Evolutionary conservation across 805 yeast genomes (phyloP).

Genomic region (Starmerella davenportii): DNA sequence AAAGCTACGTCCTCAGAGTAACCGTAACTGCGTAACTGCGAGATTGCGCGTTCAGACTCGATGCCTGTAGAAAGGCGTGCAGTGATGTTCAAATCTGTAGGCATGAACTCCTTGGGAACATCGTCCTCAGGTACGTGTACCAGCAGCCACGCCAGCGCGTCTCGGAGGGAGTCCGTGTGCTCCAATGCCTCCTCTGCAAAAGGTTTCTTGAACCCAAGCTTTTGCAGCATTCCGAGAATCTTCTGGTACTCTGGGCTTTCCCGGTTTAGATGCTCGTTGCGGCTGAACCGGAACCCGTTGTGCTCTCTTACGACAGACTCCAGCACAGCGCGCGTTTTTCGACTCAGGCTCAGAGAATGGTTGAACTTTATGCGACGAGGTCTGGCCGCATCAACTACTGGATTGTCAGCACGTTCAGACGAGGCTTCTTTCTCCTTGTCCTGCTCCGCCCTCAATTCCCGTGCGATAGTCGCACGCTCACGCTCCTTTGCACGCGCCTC

Average conservation of each 20-base stretch:
- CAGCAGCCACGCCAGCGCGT: slow-evolving; percentile 55
- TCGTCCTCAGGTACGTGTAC: slow-evolving; percentile 92
- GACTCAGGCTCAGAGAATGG: slow-evolving; percentile 38
- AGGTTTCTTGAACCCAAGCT: slow-evolving; percentile 47
- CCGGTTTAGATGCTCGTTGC: slow-evolving; percentile 15
- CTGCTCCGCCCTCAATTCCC: slow-evolving; percentile 4
- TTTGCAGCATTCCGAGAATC: slow-evolving; percentile 21
- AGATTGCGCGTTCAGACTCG: slow-evolving; percentile 38
- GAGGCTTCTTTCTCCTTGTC: neutral
- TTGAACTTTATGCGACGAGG: slow-evolving; percentile 22
- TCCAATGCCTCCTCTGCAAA: slow-evolving; percentile 59
- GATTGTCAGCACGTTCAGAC: too few species aligned
- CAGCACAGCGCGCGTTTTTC: slow-evolving; percentile 42
- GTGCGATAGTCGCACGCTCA: slow-evolving; percentile 7
- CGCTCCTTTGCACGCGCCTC: slow-evolving; percentile 3
- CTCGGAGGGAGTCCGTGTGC: slow-evolving; percentile 32
- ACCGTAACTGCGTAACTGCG: slow-evolving; percentile 48
- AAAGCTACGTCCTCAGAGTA: slow-evolving; percentile 47
- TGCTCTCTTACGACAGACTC: slow-evolving; percentile 36
- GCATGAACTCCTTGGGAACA: slow-evolving; percentile 36
- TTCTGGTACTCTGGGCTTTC: slow-evolving; percentile 3
- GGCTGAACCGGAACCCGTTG: slow-evolving; percentile 28
- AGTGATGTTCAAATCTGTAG: slow-evolving; percentile 20
- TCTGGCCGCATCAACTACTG: neutral
- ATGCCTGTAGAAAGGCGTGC: slow-evolving; percentile 32